These are phyloP conservation scores for Suhomyces kilbournensis DNA, from an alignment of 805 yeast genomes.

Conservation along the genomic window DNA sequence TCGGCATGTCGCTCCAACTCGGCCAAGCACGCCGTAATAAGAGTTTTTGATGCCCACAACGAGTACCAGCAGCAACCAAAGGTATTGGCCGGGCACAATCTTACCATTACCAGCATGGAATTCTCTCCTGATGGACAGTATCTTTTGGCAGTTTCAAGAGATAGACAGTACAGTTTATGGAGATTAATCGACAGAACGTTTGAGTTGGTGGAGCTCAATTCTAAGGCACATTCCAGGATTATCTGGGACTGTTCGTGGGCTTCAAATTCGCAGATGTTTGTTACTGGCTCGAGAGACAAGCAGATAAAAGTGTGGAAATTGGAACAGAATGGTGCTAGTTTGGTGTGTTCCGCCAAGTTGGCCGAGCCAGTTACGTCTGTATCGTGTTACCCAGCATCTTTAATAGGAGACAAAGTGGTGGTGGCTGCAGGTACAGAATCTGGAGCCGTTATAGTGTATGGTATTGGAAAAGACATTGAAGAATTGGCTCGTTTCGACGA, in stretches of 20 bases:
- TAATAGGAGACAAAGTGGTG: conserved; percentile 26
- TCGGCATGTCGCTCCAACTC: conserved; percentile 90
- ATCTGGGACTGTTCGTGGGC: conserved; percentile 96
- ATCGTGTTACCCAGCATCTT: conserved; percentile 39
- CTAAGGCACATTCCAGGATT: conserved; percentile 85
- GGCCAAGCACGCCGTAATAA: conserved; percentile 77
- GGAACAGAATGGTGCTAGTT: conserved; percentile 31
- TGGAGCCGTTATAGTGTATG: conserved; percentile 54
- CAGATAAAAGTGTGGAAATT: conserved; percentile 70
- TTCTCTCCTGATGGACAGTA: conserved; percentile 68
- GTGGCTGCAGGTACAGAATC: conserved; percentile 69
- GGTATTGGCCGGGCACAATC: conserved; percentile 63
- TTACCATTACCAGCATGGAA: conserved; percentile 80
- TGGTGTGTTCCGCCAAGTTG: conserved; percentile 43
- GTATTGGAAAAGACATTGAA: conserved; percentile 25
- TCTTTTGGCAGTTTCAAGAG: conserved; percentile 80
- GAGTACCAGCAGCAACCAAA: conserved; percentile 50
- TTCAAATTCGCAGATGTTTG: conserved; percentile 51
- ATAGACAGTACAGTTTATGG: conserved; percentile 83
- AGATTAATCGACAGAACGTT: conserved; percentile 29
- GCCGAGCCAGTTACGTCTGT: conserved; percentile 65
- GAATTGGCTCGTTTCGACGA: conserved; percentile 33
- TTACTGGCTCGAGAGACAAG: conserved; percentile 87
- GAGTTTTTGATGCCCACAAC: conserved; percentile 62
- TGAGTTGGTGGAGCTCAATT: conserved; percentile 43